These are phyloP conservation scores for Alternaria conjuncta DNA, from an alignment of 2,329 filamentous ascomycete genomes.

Conservation along the genomic window DNA sequence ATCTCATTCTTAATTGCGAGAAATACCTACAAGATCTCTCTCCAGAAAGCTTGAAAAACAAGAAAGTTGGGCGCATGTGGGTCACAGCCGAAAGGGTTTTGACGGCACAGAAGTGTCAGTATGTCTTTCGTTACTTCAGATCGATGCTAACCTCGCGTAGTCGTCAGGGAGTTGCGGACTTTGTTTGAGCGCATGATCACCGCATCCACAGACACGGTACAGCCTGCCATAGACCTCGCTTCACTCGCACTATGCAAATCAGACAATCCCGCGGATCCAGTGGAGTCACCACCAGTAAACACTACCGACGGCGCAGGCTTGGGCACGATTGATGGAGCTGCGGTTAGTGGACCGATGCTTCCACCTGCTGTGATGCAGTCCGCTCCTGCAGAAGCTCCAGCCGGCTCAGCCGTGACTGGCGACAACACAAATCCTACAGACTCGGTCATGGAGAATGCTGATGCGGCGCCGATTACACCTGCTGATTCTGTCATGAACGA, in stretches of 20 bases:
- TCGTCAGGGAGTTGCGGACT: slow-evolving; percentile 73
- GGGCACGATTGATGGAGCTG: slow-evolving; percentile 54
- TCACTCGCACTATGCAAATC: slow-evolving; percentile 75
- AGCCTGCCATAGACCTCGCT: slow-evolving; percentile 77
- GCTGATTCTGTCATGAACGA: slow-evolving; percentile 37
- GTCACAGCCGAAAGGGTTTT: slow-evolving; percentile 65
- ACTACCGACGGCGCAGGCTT: slow-evolving; percentile 48
- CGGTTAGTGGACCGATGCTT: slow-evolving; percentile 55
- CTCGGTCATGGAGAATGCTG: slow-evolving; percentile 4
- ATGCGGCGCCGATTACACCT: slow-evolving; percentile 1
- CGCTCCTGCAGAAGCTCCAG: background rate
- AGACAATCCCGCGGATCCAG: slow-evolving; percentile 47
- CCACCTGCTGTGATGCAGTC: slow-evolving; percentile 34
- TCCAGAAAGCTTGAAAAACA: slow-evolving; percentile 67
- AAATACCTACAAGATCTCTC: slow-evolving; percentile 71
- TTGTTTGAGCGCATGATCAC: slow-evolving; percentile 75
- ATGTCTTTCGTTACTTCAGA: slow-evolving; percentile 45
- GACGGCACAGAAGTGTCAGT: slow-evolving; percentile 76
- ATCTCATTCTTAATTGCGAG: slow-evolving; percentile 80
- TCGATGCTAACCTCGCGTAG: slow-evolving; percentile 53
- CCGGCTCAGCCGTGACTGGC: background rate
- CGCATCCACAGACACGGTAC: slow-evolving; percentile 67
- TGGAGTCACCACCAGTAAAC: slow-evolving; percentile 54
- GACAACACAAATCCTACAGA: background rate
- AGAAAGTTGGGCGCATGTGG: slow-evolving; percentile 77